Conservation (phyloP, 2,329 filamentous ascomycete species). For the Pseudocercospora pini-densiflorae region DNA sequence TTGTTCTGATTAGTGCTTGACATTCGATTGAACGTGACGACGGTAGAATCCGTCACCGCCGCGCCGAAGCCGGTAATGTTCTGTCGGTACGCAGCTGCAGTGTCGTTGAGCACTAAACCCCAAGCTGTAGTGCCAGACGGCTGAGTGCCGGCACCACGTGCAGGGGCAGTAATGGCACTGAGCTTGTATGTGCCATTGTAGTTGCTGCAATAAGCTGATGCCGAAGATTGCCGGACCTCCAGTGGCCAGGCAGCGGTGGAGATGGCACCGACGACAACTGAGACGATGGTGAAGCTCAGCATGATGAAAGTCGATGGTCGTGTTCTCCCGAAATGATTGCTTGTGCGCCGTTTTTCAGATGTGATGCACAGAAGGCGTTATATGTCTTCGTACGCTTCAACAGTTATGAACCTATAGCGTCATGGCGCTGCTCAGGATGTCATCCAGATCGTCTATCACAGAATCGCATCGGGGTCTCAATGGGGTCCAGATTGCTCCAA, state of each 20-base stretch:
- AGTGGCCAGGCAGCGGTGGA: conserved; percentile 6
- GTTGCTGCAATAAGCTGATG: conserved; percentile 24
- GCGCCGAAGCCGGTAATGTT: conserved; percentile 27
- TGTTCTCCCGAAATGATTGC: background rate
- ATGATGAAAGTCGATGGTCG: background rate
- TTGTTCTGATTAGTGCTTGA: conserved; percentile 14
- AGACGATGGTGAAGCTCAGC: background rate
- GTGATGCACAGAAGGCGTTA: background rate
- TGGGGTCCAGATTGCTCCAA: background rate
- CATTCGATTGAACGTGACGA: conserved; percentile 24
- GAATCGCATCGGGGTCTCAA: background rate
- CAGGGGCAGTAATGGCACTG: conserved; percentile 20
- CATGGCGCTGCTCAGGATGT: background rate
- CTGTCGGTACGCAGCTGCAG: conserved; percentile 25
- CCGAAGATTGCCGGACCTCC: conserved; percentile 15
- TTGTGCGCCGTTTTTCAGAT: background rate
- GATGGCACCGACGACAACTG: background rate
- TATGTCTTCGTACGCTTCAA: background rate
- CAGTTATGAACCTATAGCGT: background rate
- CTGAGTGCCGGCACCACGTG: conserved; percentile 6
- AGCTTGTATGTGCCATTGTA: conserved; percentile 26
- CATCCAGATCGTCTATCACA: background rate
- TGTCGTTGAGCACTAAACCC: conserved; percentile 33
- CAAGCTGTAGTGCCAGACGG: conserved; percentile 15
- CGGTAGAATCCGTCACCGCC: conserved; percentile 29